Evolutionary conservation across 192 early-diverging fungal genomes (phyloP).

Genomic region (Gonapodya sp.): DNA sequence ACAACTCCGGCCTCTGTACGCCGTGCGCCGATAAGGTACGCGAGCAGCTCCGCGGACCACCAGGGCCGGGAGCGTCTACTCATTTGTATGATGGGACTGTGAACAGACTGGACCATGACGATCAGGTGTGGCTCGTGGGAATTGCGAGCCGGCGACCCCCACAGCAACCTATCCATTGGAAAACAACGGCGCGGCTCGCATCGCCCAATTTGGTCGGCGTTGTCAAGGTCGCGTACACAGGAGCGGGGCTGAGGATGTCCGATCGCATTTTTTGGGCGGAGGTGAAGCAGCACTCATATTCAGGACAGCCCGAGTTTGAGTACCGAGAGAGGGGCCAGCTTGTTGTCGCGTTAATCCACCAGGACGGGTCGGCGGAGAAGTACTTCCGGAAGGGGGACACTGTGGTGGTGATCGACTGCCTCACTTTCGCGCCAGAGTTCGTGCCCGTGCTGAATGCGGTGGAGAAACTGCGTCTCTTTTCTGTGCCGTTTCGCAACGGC

Average conservation of each 20-base stretch:
- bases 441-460: slow-evolving; percentile 25
- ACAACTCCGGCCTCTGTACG: slow-evolving; percentile 20
- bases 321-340: slow-evolving; percentile 18
- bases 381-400: slow-evolving; percentile 20
- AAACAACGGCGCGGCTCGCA: slow-evolving; percentile 20
- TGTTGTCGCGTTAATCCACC: slow-evolving; percentile 17
- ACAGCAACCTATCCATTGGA: slow-evolving; percentile 22
- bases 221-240: slow-evolving; percentile 17
- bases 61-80: slow-evolving; percentile 16
- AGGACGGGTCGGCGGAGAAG: slow-evolving; percentile 13
- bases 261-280: slow-evolving; percentile 21
- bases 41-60: slow-evolving; percentile 5
- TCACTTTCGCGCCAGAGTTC: slow-evolving; percentile 26
- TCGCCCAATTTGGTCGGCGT: slow-evolving; percentile 24
- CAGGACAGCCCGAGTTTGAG: slow-evolving; percentile 17
- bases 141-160: slow-evolving; percentile 21
- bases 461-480: slow-evolving; percentile 15
- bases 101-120: slow-evolving; percentile 18
- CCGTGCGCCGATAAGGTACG: slow-evolving; percentile 13
- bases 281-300: slow-evolving; percentile 14
- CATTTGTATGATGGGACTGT: slow-evolving; percentile 26
- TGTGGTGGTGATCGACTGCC: slow-evolving; percentile 24
- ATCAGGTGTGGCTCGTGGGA: slow-evolving; percentile 13
- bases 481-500: slow-evolving; percentile 21
- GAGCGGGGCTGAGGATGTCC: neutral